Evolutionary conservation across 148 eudicot species (phyloP).

Genomic region (Drosera capensis): DNA sequence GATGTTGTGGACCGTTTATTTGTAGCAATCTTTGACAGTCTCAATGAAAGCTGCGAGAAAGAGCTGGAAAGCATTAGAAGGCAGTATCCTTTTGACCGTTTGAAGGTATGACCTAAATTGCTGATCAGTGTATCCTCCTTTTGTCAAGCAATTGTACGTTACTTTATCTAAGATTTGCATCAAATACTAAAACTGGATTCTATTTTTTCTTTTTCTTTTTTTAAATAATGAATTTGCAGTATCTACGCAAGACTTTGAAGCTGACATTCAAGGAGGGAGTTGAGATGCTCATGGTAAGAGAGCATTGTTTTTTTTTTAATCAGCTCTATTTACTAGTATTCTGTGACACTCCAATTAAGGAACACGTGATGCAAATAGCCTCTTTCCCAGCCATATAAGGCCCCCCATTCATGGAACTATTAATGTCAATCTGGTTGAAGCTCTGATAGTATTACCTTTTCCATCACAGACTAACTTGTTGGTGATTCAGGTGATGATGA

Average conservation of each 20-base stretch:
- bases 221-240: slow-evolving; percentile 32
- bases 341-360: too few relatives aligned
- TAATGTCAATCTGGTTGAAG: too few relatives aligned
- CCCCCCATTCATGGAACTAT: too few relatives aligned
- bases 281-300: slow-evolving; percentile 67
- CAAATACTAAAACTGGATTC: too few relatives aligned
- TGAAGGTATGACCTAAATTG: too few relatives aligned
- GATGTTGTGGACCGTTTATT: slow-evolving; percentile 69
- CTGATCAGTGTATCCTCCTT: too few relatives aligned
- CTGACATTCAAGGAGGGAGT: slow-evolving; percentile 85
- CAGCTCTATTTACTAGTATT: background rate
- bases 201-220: background rate
- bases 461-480: background rate
- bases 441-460: background rate
- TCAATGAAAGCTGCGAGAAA: slow-evolving; percentile 49
- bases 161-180: too few relatives aligned
- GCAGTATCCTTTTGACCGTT: slow-evolving; percentile 63
- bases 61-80: slow-evolving; percentile 65
- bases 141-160: too few relatives aligned
- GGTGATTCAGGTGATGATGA: background rate
- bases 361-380: too few relatives aligned
- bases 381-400: too few relatives aligned
- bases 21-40: slow-evolving; percentile 60
- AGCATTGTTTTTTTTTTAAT: background rate
- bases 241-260: slow-evolving; percentile 53